Evolutionary conservation across 371 early-diverging fungal species (phyloP), one percentile per base, ranked within the genome.

Genomic region (Mucor velutinosus): DNA sequence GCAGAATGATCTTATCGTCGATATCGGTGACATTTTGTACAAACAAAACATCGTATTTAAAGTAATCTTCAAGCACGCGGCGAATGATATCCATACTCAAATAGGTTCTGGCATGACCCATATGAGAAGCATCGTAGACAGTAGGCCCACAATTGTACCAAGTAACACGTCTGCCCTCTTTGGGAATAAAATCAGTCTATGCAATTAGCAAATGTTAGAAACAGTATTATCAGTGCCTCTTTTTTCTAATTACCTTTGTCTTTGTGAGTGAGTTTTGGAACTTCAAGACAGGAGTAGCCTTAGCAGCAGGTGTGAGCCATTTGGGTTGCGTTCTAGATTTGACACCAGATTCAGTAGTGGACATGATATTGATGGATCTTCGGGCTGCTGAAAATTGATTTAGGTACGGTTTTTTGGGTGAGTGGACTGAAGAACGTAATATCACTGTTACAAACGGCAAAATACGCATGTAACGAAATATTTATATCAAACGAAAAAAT

Each of bases 81-180:
- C 99, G 92, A 59, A 99, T 87, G 61, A 97, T 95, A 83, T 99
- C 99, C 77, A 97, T 90, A 15, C 94, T 87, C 62, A 99, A 87
- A 76, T 99, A 99, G 64, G 92, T 94, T 78, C 99, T 82, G 5
- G 99, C 99, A 79, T 99, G 99, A 30, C 99, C 99, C 81, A 99
- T 90, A 81, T 99, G 99, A 12, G 99, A 87, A 2, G 94, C 90
- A 79, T 99, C 99, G 76, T 99, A 99, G 19, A 99, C 99, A 8
- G 99, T 99, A 12, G 99, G 99, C 7, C 99, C 99, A 86, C 99
- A 99, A 73, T 89, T 92, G 77, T 99, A 99, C 99, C 99, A 99
- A 63, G 88, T 90, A 11, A 99, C 94, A 33, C 79, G 80, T 72
- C 93, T 91, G 33, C 94, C 94, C 4, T 85, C 75, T 35, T 81